Base-by-base conservation (phyloP, 1,284 basidiomycete genomes). In the Phylloporus gajari region DNA sequence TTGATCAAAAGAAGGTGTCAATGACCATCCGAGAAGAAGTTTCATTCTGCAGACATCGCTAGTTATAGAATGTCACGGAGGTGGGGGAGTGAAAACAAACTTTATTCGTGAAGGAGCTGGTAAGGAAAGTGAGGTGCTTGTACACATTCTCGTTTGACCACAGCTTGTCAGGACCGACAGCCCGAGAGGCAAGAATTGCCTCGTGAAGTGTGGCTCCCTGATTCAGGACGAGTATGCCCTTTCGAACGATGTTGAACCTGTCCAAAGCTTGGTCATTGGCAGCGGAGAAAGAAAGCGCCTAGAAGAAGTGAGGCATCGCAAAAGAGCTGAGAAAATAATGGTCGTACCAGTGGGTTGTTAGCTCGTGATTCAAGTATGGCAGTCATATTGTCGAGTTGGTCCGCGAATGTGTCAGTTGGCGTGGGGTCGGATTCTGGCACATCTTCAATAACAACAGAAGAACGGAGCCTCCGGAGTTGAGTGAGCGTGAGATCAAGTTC, bases 231-330 rank as follows among this genome's bases (percentile, higher is more conserved):
- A 68, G 59, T 15, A 63, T 0, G 12, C 60, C 67, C 48, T 30
- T 56, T 56, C 3, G 60, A 48, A 53, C n/a, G 23, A 68, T 68
- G 60, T 68, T 63, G 48, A 68, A 32, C 67, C 48, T 42, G 42
- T 53, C 13, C 60, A 68, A 63, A 12, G n/a, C n/a, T 30, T 44
- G 23, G n/a, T 62, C 3, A 42, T 68, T 25, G 3, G 35, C 30
- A 19, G 40, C 30, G 2, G 42, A 51, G 15, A 62, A 53, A 2
- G 60, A 53, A 46, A 68, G 46, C 23, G 35, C 40, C 60, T 63
- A 25, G 21, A 12, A 63, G 59, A 42, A 68, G 48, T 62, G 27
- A 63, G 27, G 6, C 27, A 63, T 46, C 32, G 17, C 11, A 23
- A 48, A 32, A 19, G 13, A 46, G n/a, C 42, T 42, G 19, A 32